Evolutionary conservation across 2,329 filamentous ascomycete genomes (phyloP).

Genomic region (Xylaria sp.): DNA sequence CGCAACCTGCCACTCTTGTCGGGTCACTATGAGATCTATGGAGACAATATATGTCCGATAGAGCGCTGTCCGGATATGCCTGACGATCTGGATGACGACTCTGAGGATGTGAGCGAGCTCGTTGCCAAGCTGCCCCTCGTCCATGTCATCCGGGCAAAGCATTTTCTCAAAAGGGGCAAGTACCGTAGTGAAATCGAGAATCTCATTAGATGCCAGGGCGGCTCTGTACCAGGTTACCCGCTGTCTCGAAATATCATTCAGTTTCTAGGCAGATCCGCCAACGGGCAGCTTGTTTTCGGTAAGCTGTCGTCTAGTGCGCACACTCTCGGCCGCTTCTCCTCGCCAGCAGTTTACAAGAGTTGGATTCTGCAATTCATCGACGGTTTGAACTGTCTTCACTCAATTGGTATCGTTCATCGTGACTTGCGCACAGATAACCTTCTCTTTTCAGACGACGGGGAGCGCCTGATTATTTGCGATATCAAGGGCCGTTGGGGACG

Average conservation of each 20-base stretch:
- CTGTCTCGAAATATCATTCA: slow-evolving; percentile 26
- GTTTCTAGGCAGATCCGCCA: slow-evolving; percentile 34
- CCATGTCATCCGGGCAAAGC: slow-evolving; percentile 29
- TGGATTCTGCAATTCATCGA: slow-evolving; percentile 31
- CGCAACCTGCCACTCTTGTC: slow-evolving; percentile 26
- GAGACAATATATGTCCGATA: slow-evolving; percentile 29
- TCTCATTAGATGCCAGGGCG: slow-evolving; percentile 35
- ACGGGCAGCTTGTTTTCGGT: slow-evolving; percentile 35
- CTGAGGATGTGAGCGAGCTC: too few relatives aligned
- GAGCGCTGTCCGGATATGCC: too few relatives aligned
- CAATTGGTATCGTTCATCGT: too few relatives aligned
- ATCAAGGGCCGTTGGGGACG: slow-evolving; percentile 40
- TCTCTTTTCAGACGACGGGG: slow-evolving; percentile 34
- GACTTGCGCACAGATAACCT: slow-evolving; percentile 35
- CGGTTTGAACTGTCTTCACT: too few relatives aligned
- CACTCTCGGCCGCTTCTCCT: slow-evolving; percentile 13
- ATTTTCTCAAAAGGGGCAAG: slow-evolving; percentile 38
- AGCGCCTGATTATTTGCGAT: slow-evolving; percentile 34
- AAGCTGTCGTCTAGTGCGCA: slow-evolving; percentile 24
- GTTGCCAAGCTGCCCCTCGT: slow-evolving; percentile 34
- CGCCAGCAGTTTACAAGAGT: slow-evolving; percentile 27
- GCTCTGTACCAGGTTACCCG: slow-evolving; percentile 28
- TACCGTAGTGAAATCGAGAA: slow-evolving; percentile 39
- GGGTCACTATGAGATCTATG: slow-evolving; percentile 29
- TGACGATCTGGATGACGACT: too few relatives aligned